Conservation (phyloP, 2,329 filamentous ascomycete genomes). For the Colletotrichum magnum region DNA sequence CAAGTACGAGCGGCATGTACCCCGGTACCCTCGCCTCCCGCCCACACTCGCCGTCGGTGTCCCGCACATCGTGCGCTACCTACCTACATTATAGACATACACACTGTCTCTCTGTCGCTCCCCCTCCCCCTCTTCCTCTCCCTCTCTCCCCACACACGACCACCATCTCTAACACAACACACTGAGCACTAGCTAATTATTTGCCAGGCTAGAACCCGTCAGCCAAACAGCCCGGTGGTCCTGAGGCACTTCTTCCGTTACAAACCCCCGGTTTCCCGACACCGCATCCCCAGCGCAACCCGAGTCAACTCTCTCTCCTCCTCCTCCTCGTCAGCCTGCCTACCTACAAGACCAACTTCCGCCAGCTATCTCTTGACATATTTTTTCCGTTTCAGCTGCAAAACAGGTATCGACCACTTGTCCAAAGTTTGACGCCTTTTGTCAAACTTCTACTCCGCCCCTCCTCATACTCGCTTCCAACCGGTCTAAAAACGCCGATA, state of each 20-base stretch:
- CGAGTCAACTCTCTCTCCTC: slow-evolving; percentile 29
- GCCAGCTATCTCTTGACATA: no score
- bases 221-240: slow-evolving; percentile 33
- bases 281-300: slow-evolving; percentile 33
- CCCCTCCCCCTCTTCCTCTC: neutral
- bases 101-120: neutral
- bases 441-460: no score
- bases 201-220: slow-evolving; percentile 26
- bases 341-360: no score
- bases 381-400: no score
- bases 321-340: neutral
- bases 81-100: slow-evolving; percentile 1
- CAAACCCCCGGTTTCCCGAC: slow-evolving; percentile 33
- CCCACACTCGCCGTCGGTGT: slow-evolving; percentile 29
- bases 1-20: slow-evolving; percentile 18
- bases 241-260: slow-evolving; percentile 21
- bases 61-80: slow-evolving; percentile 32
- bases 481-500: no score
- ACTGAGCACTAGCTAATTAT: slow-evolving; percentile 35
- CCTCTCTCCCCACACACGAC: slow-evolving; percentile 15
- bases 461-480: no score
- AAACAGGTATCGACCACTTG: no score
- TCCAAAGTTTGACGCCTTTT: no score
- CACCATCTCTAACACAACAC: slow-evolving; percentile 20
- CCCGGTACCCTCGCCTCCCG: slow-evolving; percentile 14